phyloP scores from a whole-genome alignment of 2,329 filamentous ascomycete genomes.

The Ascochyta rabiei region DNA sequence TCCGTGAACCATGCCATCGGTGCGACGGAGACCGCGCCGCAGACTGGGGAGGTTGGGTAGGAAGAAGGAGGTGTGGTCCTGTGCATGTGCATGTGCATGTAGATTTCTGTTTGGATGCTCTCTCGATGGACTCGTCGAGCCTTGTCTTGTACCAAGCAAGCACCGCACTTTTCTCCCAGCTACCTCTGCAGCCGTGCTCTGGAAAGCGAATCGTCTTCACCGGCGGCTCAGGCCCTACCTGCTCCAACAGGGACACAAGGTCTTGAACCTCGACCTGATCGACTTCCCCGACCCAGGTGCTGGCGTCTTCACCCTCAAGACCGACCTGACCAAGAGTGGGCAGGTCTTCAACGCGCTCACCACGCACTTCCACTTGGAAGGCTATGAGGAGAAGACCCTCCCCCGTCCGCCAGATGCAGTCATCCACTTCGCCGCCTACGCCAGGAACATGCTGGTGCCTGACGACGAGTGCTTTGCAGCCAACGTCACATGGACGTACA shows the following conservation, averaged over 20 bases:
- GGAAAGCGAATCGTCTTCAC: slow-evolving; percentile 52
- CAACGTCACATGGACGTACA: slow-evolving; percentile 64
- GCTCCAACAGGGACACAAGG: slow-evolving; percentile 56
- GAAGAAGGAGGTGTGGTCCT: neutral
- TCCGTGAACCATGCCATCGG: neutral
- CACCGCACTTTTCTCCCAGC: neutral
- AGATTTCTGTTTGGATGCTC: neutral
- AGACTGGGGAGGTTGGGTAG: neutral
- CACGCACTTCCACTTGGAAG: slow-evolving; percentile 61
- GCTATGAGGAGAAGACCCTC: slow-evolving; percentile 53
- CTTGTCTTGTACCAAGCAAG: neutral
- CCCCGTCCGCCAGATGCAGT: slow-evolving; percentile 62
- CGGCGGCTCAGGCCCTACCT: slow-evolving; percentile 61
- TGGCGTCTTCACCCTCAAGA: slow-evolving; percentile 60
- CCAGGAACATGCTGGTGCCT: slow-evolving; percentile 66
- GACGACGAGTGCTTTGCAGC: slow-evolving; percentile 64
- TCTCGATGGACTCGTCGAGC: neutral
- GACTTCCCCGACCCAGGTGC: slow-evolving; percentile 52
- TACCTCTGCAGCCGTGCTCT: slow-evolving; percentile 2
- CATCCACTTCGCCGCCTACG: slow-evolving; percentile 65
- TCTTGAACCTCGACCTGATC: slow-evolving; percentile 63
- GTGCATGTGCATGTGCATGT: no score
- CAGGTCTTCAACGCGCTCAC: slow-evolving; percentile 62
- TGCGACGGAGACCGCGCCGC: slow-evolving; percentile 12
- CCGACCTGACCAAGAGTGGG: slow-evolving; percentile 61